Conservation (phyloP, 495 filamentous ascomycete species). For the Penicillium steckii region DNA sequence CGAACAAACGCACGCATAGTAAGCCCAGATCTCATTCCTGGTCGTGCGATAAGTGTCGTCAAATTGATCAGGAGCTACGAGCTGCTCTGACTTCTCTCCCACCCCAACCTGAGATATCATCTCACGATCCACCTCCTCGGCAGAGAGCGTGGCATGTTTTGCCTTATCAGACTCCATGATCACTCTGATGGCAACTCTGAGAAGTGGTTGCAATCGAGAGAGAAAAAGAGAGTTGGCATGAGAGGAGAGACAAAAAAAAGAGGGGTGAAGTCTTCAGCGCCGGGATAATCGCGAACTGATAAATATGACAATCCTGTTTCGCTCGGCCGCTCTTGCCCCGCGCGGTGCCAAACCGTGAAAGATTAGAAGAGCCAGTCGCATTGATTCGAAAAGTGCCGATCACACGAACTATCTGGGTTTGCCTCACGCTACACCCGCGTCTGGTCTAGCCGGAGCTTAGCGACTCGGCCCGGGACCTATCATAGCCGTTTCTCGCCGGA, state of each 20-base stretch:
- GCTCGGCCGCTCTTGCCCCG: slow-evolving; percentile 4
- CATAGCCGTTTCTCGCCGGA: not conserved
- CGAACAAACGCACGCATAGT: slow-evolving; percentile 50
- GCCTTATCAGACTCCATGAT: not conserved
- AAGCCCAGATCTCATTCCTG: slow-evolving; percentile 62
- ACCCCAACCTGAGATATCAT: not conserved
- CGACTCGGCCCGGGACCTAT: slow-evolving; percentile 12
- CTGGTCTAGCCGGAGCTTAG: slow-evolving; percentile 21
- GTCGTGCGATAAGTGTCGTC: slow-evolving; percentile 43
- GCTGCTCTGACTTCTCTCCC: slow-evolving; percentile 11
- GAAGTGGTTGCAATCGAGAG: not conserved
- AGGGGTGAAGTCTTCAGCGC: not conserved
- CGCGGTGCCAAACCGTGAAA: slow-evolving; percentile 13
- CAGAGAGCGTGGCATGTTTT: slow-evolving; percentile 13
- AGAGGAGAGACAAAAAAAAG: not conserved
- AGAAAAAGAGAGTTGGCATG: not conserved
- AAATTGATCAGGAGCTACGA: slow-evolving; percentile 24
- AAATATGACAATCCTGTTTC: not conserved
- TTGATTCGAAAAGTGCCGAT: slow-evolving; percentile 19
- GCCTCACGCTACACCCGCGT: slow-evolving; percentile 2
- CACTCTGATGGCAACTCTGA: slow-evolving; percentile 8
- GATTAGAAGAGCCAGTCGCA: slow-evolving; percentile 14
- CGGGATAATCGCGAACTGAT: slow-evolving; percentile 2
- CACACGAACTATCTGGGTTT: slow-evolving; percentile 14
- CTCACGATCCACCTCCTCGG: slow-evolving; percentile 19